Percentiles rank a stretch among this genome's conserved stretches.
Conservation (phyloP, 805 yeast genomes). For the Ogataea kodamae region DNA sequence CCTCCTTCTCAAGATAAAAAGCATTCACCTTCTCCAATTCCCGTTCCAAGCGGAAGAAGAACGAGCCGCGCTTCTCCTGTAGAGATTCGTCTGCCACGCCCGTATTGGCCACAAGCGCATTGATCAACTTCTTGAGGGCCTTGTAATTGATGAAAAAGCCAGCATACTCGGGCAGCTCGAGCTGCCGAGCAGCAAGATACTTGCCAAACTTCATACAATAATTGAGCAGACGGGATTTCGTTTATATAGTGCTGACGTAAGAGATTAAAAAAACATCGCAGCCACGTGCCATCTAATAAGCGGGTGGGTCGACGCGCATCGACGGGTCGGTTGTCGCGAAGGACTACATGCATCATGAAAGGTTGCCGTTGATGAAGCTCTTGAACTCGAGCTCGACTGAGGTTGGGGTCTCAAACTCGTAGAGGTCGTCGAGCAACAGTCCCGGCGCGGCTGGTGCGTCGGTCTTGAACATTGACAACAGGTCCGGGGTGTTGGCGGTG, state of each 20-base stretch:
- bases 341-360: slow-evolving; percentile 11
- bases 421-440: slow-evolving; percentile 22
- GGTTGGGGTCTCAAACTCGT: slow-evolving; percentile 21
- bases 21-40: slow-evolving; percentile 93
- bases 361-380: slow-evolving; percentile 28
- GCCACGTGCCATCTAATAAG: too few relatives aligned
- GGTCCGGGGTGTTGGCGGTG: slow-evolving; percentile 13
- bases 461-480: too few relatives aligned
- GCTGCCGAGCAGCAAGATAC: slow-evolving; percentile 87
- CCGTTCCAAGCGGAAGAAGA: slow-evolving; percentile 85
- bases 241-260: background rate
- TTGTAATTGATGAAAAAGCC: slow-evolving; percentile 93
- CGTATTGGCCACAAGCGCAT: slow-evolving; percentile 53
- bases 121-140: slow-evolving; percentile 86
- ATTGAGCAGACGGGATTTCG: background rate
- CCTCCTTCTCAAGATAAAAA: slow-evolving; percentile 89
- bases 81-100: slow-evolving; percentile 47
- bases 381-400: slow-evolving; percentile 31
- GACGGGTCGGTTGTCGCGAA: too few relatives aligned
- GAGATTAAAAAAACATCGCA: too few relatives aligned
- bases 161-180: slow-evolving; percentile 92
- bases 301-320: too few relatives aligned
- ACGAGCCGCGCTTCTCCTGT: slow-evolving; percentile 87
- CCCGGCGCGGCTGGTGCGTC: too few relatives aligned
- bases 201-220: slow-evolving; percentile 92